Percentiles rank a stretch among this genome's conserved stretches.
Evolutionary conservation across 2,329 filamentous ascomycete species (phyloP).

Genomic region (Paramyrothecium roridum): DNA sequence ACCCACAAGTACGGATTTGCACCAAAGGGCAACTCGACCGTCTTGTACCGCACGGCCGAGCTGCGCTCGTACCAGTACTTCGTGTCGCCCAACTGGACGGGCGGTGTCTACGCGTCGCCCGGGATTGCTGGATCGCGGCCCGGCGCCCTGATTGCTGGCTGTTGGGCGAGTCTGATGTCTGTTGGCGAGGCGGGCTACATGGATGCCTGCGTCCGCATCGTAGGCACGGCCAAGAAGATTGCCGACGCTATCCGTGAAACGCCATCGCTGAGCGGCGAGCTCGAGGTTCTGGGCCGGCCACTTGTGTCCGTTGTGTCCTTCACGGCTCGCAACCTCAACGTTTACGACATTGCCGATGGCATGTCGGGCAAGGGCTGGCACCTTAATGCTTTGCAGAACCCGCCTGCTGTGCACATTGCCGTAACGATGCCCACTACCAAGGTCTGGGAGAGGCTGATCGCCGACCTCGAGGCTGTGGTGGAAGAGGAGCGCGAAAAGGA

Average conservation of each 20-base stretch:
- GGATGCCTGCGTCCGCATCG: constrained; percentile 81
- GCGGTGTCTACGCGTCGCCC: constrained; percentile 92
- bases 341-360: constrained; percentile 90
- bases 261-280: constrained; percentile 65
- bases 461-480: constrained; percentile 65
- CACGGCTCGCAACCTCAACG: constrained; percentile 75
- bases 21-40: constrained; percentile 92
- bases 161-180: constrained; percentile 89
- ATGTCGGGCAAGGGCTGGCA: constrained; percentile 90
- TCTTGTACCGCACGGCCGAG: constrained; percentile 79
- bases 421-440: constrained; percentile 84
- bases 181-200: constrained; percentile 88
- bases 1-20: constrained; percentile 99
- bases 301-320: constrained; percentile 91
- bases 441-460: constrained; percentile 74
- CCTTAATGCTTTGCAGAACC: constrained; percentile 88
- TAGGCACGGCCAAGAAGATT: constrained; percentile 82
- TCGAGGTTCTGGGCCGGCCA: constrained; percentile 79
- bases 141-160: constrained; percentile 90
- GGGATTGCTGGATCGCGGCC: constrained; percentile 88
- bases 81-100: constrained; percentile 89
- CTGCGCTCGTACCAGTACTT: constrained; percentile 94
- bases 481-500: constrained; percentile 80
- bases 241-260: constrained; percentile 69
- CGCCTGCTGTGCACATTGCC: constrained; percentile 89